phyloP scores from a whole-genome alignment of 805 yeast genomes.

The Saccharomycopsis synnaedendra region DNA sequence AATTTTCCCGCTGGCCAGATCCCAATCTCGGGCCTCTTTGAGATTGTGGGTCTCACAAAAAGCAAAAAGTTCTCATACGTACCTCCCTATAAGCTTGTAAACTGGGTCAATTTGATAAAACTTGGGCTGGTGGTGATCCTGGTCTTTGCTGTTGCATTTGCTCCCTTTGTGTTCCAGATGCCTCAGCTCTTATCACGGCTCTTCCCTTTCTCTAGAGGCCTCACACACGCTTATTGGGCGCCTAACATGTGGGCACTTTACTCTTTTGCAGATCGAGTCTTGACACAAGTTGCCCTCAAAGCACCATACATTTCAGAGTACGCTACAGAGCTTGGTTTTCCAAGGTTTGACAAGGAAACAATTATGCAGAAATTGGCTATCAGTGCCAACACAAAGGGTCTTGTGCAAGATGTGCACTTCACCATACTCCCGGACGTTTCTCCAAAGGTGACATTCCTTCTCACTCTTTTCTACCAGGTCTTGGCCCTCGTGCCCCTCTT shows the following conservation, averaged over 20 bases:
- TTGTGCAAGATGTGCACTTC: slow-evolving; percentile 86
- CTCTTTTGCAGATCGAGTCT: slow-evolving; percentile 65
- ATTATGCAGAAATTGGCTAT: slow-evolving; percentile 2
- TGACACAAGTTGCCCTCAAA: slow-evolving; percentile 27
- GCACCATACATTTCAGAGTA: slow-evolving; percentile 34
- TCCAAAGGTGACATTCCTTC: slow-evolving; percentile 64
- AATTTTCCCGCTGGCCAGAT: slow-evolving; percentile 25
- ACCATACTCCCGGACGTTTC: slow-evolving; percentile 68
- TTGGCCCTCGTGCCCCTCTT: slow-evolving; percentile 65
- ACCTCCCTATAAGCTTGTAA: slow-evolving; percentile 22
- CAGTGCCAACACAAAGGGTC: slow-evolving; percentile 38
- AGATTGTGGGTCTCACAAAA: slow-evolving; percentile 3
- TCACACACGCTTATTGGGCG: slow-evolving; percentile 99
- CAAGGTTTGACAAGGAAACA: slow-evolving; percentile 1
- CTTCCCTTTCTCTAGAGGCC: slow-evolving; percentile 89
- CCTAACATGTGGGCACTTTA: slow-evolving; percentile 96
- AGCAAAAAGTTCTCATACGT: slow-evolving; percentile 20
- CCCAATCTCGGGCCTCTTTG: slow-evolving; percentile 13
- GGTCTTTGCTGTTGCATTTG: slow-evolving; percentile 61
- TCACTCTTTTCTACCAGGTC: slow-evolving; percentile 78
- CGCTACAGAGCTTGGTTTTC: slow-evolving; percentile 23
- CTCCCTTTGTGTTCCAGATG: slow-evolving; percentile 61
- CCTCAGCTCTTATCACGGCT: slow-evolving; percentile 58
- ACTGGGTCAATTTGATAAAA: slow-evolving; percentile 48
- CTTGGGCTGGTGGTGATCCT: slow-evolving; percentile 51